Base-by-base conservation (phyloP, 2,329 filamentous ascomycete genomes). In the Xylariaceae sp. region DNA sequence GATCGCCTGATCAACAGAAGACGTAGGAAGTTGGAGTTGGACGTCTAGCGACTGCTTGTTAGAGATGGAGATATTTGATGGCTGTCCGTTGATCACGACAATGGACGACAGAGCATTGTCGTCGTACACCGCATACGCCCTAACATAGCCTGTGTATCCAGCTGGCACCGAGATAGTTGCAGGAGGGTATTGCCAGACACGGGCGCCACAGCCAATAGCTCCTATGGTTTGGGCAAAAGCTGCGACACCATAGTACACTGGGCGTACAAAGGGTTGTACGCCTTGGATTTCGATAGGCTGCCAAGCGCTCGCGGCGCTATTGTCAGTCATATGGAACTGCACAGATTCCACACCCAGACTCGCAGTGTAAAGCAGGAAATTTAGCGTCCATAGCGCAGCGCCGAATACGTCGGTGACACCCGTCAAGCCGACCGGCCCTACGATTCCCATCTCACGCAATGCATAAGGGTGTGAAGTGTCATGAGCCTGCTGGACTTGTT, bases 321-420 rank as follows among this genome's bases (percentile, higher is more conserved):
- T 76, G 61, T 76, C 74, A 10, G 75, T 78, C 75, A 78, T 77
- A 66, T 78, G 75, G 67, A 78, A 72, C 53, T 76, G 68, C 2
- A 78, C 73, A 9, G 71, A 71, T 0, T 68, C 63, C 45, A 78
- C 70, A 52, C 73, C 74, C 38, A 76, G 66, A 6, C 69, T 70
- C 7, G 75, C 73, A 4, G 71, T 65, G 60, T 77, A 78, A 12
- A 75, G 65, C 53, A 76, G 70, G 63, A 77, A 78, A 63, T 78
- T 78, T 44, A 78, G 66, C 10, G 72, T 72, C 74, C 75, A 78
- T 14, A 78, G 65, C 14, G 74, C 67, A n/a, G 74, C 70, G 35
- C 71, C 75, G 50, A 77, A 76, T 0, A 70, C 70, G 58, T 78
- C 70, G 51, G 71, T 75, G 49, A 77, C 68, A 44, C 68, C 70